Base-by-base conservation (phyloP, 2,329 filamentous ascomycete species). In the Incumbomyces lentus region DNA sequence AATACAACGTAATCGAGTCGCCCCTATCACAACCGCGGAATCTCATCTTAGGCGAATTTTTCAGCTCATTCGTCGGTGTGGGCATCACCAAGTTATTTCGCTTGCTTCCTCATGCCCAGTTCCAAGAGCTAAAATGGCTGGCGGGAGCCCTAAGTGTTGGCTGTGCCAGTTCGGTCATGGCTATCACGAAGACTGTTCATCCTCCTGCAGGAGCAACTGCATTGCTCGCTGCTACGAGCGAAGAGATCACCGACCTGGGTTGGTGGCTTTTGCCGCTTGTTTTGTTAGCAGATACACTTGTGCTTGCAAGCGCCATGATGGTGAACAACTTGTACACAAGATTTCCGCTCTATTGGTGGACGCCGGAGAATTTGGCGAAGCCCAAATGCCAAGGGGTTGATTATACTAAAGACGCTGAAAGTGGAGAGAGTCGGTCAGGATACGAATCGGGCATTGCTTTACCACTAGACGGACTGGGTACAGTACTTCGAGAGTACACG, bases 161-260 rank as follows among this genome's bases (percentile, higher is more conserved):
- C 0, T 60, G 72, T 2, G 73, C 82, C 0, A 83, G 77, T 0
- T 68, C 73, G 1, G 48, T 78, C 47, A 88, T 87, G 84, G 73
- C 72, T 0, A 56, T 86, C 17, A 87, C 82, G 1, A 81, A 81
- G 44, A 86, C 82, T 0, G 71, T 84, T 0, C 82, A 88, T 54
- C 84, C 84, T 0, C 84, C 84, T 0, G 84, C 82, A 0, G 84
- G 84, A 3, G 83, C 84, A 7, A 88, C 83, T 1, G 83, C 82
- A 0, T 64, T 89, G 1, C 65, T 88, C 19, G 81, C 82, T 0
- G 79, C 82, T 0, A 70, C 79, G 1, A 76, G 80, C 48, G 65
- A 72, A 2, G 65, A 68, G 1, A 66, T 79, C 1, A 67, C 71
- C 8, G 55, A 58, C 0, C 62, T 87, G 10, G 82, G 82, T n/a